A percentile compares a stretch with the other conserved stretches of the same genome.
Evolutionary conservation across 2,329 filamentous ascomycete genomes (phyloP).

Genomic region (Trichoderma sp.): DNA sequence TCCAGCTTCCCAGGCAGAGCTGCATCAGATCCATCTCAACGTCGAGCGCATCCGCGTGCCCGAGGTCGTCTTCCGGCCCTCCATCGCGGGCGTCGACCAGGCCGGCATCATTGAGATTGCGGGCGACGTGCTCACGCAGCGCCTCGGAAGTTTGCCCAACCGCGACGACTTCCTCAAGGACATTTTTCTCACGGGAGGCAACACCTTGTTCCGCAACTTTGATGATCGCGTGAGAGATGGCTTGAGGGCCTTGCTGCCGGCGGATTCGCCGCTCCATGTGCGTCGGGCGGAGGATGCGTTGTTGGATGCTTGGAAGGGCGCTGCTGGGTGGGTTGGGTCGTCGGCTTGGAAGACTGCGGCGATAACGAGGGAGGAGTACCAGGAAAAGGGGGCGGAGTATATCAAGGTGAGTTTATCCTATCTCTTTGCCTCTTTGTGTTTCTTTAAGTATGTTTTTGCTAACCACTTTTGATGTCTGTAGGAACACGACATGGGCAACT

Average conservation of each 20-base stretch:
- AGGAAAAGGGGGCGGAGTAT: conserved; percentile 92
- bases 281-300: conserved; percentile 74
- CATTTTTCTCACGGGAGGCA: conserved; percentile 93
- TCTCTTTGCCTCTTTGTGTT: background rate
- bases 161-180: conserved; percentile 76
- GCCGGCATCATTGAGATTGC: conserved; percentile 91
- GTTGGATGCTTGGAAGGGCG: conserved; percentile 91
- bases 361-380: conserved; percentile 79
- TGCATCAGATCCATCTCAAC: conserved; percentile 90
- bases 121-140: conserved; percentile 83
- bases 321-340: conserved; percentile 77
- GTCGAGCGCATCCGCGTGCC: conserved; percentile 94
- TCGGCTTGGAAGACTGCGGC: conserved; percentile 62
- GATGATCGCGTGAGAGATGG: conserved; percentile 78
- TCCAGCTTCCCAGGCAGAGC: conserved; percentile 72
- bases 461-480: conserved; percentile 32
- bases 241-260: conserved; percentile 70
- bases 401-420: conserved; percentile 65
- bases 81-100: conserved; percentile 90
- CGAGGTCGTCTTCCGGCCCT: conserved; percentile 89
- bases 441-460: background rate
- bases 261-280: conserved; percentile 66
- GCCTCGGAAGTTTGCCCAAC: conserved; percentile 60
- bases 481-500: conserved; percentile 69
- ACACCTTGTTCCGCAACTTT: conserved; percentile 82